Evolutionary conservation across 2,329 filamentous ascomycete genomes (phyloP).

Genomic region (Microdochium nivale): DNA sequence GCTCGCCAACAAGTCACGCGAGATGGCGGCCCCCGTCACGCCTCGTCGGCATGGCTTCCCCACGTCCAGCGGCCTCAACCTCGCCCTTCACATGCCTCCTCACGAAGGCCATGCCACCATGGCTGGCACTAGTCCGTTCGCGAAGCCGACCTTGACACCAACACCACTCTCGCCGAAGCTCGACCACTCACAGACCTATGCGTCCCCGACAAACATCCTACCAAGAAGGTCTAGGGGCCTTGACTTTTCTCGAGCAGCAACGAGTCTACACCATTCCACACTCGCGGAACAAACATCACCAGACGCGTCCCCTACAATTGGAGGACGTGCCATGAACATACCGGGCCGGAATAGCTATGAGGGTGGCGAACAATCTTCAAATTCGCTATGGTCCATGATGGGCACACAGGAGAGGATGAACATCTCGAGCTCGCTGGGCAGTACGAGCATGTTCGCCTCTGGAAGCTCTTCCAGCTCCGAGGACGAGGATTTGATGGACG

Average conservation of each 20-base stretch:
- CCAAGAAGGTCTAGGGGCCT: slow-evolving; percentile 83
- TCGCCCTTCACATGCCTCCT: slow-evolving; percentile 63
- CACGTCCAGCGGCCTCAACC: slow-evolving; percentile 36
- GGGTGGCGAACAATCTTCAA: slow-evolving; percentile 55
- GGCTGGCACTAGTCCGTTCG: slow-evolving; percentile 23
- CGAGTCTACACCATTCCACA: slow-evolving; percentile 90
- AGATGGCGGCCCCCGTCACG: slow-evolving; percentile 47
- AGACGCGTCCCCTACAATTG: slow-evolving; percentile 81
- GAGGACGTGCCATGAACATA: slow-evolving; percentile 56
- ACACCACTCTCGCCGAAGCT: slow-evolving; percentile 76
- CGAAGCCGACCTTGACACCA: slow-evolving; percentile 33
- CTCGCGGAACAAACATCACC: slow-evolving; percentile 82
- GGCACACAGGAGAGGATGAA: slow-evolving; percentile 60
- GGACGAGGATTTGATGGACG: slow-evolving; percentile 62
- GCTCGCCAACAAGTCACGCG: slow-evolving; percentile 19
- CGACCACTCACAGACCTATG: slow-evolving; percentile 76
- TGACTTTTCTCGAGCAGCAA: slow-evolving; percentile 89
- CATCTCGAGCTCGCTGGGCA: slow-evolving; percentile 75
- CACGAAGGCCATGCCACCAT: slow-evolving; percentile 30
- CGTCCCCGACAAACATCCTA: slow-evolving; percentile 78
- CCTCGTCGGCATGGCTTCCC: slow-evolving; percentile 61
- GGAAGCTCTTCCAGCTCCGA: slow-evolving; percentile 70
- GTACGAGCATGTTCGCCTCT: slow-evolving; percentile 62
- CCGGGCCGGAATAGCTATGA: slow-evolving; percentile 41
- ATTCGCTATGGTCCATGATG: slow-evolving; percentile 63